Evolutionary conservation across 1,284 basidiomycete genomes (phyloP).

Genomic region (Xanthoconium separans): DNA sequence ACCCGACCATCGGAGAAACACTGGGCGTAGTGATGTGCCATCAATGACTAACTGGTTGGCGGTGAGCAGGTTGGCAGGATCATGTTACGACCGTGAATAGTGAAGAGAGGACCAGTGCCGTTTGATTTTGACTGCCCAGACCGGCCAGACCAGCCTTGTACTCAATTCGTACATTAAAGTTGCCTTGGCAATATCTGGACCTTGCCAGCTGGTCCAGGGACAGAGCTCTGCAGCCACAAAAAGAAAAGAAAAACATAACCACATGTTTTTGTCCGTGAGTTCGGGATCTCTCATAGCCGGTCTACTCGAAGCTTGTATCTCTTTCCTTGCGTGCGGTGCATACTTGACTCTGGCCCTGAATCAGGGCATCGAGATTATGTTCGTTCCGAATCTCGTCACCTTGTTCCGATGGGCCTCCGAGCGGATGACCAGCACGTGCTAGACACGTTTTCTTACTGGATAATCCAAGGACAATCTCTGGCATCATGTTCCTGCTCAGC

Average conservation of each 20-base stretch:
- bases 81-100: not conserved
- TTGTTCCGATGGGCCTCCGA: not conserved
- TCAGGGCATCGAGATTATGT: not conserved
- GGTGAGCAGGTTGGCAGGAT: conserved; percentile 7
- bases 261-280: too few relatives aligned
- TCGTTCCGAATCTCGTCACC: not conserved
- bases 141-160: not conserved
- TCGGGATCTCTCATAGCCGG: too few relatives aligned
- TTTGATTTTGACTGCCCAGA: not conserved
- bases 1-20: not conserved
- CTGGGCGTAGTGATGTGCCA: conserved; percentile 6
- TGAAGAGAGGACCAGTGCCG: not conserved
- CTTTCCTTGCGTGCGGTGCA: too few relatives aligned
- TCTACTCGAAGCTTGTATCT: too few relatives aligned
- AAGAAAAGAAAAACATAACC: too few relatives aligned
- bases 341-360: too few relatives aligned
- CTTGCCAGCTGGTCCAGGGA: too few relatives aligned
- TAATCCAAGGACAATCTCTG: not conserved
- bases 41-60: conserved; percentile 9
- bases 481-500: not conserved
- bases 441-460: conserved; percentile 6
- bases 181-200: not conserved
- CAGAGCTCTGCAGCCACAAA: too few relatives aligned
- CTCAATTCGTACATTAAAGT: not conserved
- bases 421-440: conserved; percentile 2